Percentiles rank a stretch among this genome's conserved stretches.
Evolutionary conservation across 345 rosid species (phyloP).

Genomic region (Gossypium bickii): DNA sequence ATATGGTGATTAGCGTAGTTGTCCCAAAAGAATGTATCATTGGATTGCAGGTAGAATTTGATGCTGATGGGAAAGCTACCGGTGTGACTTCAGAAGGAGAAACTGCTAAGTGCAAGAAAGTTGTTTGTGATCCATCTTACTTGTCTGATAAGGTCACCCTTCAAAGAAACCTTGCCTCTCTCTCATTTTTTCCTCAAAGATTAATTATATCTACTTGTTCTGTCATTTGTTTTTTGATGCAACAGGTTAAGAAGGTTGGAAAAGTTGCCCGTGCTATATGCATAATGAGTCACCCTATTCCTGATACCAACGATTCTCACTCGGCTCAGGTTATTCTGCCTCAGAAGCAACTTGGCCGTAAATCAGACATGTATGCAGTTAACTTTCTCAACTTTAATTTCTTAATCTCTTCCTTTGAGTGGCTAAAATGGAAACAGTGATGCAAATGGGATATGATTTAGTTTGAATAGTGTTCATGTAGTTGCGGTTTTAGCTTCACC

Average conservation of each 20-base stretch:
- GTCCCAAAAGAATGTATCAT: background rate
- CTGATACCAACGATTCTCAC: constrained; percentile 73
- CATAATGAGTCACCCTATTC: constrained; percentile 94
- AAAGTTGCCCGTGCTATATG: constrained; percentile 89
- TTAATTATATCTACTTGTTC: background rate
- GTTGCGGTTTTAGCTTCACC: background rate
- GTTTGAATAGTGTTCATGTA: background rate
- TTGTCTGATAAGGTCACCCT: constrained; percentile 64
- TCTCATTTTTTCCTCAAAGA: background rate
- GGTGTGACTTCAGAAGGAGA: constrained; percentile 89
- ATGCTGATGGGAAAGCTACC: constrained; percentile 57
- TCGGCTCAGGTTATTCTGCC: constrained; percentile 91
- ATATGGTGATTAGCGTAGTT: background rate
- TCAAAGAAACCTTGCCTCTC: background rate
- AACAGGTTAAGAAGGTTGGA: constrained; percentile 85
- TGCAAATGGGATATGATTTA: background rate
- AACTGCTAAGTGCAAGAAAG: constrained; percentile 93
- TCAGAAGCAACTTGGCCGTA: constrained; percentile 90
- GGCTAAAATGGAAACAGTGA: background rate
- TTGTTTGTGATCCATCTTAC: constrained; percentile 86
- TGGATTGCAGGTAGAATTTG: constrained; percentile 65
- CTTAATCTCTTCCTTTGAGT: background rate
- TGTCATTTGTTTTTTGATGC: background rate
- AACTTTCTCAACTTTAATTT: background rate
- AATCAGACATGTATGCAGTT: constrained; percentile 71